phyloP scores from a whole-genome alignment of 2,329 filamentous ascomycete species.

The Nothomitra cinnamomea region DNA sequence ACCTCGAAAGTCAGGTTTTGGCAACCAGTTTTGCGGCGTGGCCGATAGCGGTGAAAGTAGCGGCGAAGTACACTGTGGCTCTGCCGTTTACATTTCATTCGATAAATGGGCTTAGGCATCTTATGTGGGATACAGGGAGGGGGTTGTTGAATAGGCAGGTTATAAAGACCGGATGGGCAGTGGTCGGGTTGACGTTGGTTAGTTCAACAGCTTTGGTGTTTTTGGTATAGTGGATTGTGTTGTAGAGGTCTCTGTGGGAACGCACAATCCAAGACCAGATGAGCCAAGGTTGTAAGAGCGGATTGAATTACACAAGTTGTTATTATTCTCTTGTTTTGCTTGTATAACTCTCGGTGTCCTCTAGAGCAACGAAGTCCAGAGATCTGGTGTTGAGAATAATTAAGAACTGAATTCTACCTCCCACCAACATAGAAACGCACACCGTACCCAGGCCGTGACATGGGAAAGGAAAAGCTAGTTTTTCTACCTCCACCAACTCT shows the following conservation, averaged over 20 bases:
- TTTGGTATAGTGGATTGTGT: conserved; percentile 12
- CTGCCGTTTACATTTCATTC: conserved; percentile 52
- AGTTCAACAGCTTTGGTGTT: conserved; percentile 32
- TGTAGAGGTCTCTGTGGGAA: conserved; percentile 12
- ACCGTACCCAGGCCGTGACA: too few species aligned
- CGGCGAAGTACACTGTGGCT: conserved; percentile 40
- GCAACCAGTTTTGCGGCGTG: conserved; percentile 47
- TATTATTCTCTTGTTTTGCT: too few species aligned
- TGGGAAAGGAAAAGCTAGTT: background rate
- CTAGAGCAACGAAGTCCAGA: too few species aligned
- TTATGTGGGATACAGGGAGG: conserved; percentile 50
- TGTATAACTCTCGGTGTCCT: too few species aligned
- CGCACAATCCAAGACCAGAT: too few species aligned
- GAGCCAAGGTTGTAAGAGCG: too few species aligned
- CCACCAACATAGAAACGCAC: too few species aligned
- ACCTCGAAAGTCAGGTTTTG: conserved; percentile 46
- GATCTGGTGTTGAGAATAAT: too few species aligned
- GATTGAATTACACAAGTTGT: too few species aligned
- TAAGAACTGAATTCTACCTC: too few species aligned
- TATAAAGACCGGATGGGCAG: conserved; percentile 46
- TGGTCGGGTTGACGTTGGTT: conserved; percentile 37
- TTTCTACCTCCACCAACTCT: too few species aligned
- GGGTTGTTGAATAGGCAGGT: conserved; percentile 47
- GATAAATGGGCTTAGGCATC: conserved; percentile 54
- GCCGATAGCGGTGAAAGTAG: conserved; percentile 40